Conservation (phyloP, 108 stramenopile species). For the Thalassiosira profunda region DNA sequence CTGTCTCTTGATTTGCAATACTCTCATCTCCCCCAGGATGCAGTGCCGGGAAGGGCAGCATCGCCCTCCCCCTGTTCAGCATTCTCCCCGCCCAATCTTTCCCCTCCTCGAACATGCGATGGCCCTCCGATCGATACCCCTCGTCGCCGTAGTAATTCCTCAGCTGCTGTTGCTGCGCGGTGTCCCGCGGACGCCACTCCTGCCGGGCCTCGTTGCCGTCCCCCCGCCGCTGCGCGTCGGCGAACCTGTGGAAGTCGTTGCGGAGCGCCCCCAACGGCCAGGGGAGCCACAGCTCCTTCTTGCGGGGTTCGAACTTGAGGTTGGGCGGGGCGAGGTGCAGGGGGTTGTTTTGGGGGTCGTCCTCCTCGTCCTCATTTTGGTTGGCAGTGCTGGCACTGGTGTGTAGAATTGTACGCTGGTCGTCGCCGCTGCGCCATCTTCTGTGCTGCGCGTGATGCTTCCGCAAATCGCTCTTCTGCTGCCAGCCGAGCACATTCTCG, state of each 20-base stretch:
- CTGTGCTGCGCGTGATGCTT: too few species aligned
- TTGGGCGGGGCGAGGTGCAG: too few species aligned
- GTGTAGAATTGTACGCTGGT: not conserved
- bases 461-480: too few species aligned
- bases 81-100: slow-evolving; percentile 23
- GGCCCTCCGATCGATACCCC: not conserved
- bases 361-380: too few species aligned
- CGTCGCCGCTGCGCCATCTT: too few species aligned
- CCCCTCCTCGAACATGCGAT: slow-evolving; percentile 5
- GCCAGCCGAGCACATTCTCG: slow-evolving; percentile 29
- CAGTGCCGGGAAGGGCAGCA: too few species aligned
- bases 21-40: too few species aligned
- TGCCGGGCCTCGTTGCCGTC: slow-evolving; percentile 2
- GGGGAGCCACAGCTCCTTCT: slow-evolving; percentile 54
- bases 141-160: slow-evolving; percentile 4
- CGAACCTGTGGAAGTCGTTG: slow-evolving; percentile 45
- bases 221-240: slow-evolving; percentile 9
- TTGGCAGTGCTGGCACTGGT: too few species aligned
- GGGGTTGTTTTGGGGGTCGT: too few species aligned
- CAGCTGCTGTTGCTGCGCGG: slow-evolving; percentile 3
- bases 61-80: slow-evolving; percentile 2
- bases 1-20: too few species aligned
- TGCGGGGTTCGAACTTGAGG: slow-evolving; percentile 37
- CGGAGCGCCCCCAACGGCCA: slow-evolving; percentile 47
- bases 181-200: not conserved